Percentiles rank a stretch among this genome's conserved stretches.
These are phyloP conservation scores for Tricholoma sp. DNA, from an alignment of 768 basidiomycete genomes.

Conservation along the genomic window DNA sequence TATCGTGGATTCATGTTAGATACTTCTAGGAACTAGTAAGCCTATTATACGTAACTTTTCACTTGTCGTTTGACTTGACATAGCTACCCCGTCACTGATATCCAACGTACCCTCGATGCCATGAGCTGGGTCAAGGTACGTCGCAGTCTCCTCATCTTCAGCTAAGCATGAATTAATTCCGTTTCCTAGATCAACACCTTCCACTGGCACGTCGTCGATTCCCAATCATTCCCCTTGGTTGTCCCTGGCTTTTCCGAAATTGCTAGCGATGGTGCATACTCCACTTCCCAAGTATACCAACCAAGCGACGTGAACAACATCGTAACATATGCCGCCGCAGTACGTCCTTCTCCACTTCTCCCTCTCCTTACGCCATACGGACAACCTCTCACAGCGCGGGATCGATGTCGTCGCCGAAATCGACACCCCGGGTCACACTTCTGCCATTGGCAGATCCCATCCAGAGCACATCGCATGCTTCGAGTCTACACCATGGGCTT, in stretches of 20 bases:
- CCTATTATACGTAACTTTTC: not conserved
- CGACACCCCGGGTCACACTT: constrained; percentile 83
- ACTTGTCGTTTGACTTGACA: not conserved
- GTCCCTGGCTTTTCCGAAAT: constrained; percentile 58
- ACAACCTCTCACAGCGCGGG: constrained; percentile 42
- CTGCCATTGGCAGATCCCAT: constrained; percentile 56
- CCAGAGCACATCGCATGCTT: constrained; percentile 76
- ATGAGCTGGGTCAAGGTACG: constrained; percentile 72
- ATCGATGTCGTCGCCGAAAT: constrained; percentile 75
- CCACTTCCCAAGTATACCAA: constrained; percentile 46
- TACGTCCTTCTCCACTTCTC: constrained; percentile 35
- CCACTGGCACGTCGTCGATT: constrained; percentile 84
- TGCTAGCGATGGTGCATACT: constrained; percentile 64
- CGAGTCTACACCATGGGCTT: constrained; percentile 51
- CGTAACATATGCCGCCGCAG: constrained; percentile 62
- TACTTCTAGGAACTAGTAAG: constrained; percentile 71
- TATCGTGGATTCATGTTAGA: constrained; percentile 79
- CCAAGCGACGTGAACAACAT: constrained; percentile 52
- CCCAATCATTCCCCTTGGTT: constrained; percentile 74
- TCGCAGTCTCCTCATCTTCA: not conserved
- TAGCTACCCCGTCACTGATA: constrained; percentile 52
- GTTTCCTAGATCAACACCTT: constrained; percentile 57
- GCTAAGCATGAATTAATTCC: not conserved
- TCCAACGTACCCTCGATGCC: constrained; percentile 66
- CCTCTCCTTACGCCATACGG: constrained; percentile 2